Evolutionary conservation across 2,329 filamentous ascomycete species (phyloP), one percentile per base, ranked within the genome.

Genomic region (Aschersonia sp.): DNA sequence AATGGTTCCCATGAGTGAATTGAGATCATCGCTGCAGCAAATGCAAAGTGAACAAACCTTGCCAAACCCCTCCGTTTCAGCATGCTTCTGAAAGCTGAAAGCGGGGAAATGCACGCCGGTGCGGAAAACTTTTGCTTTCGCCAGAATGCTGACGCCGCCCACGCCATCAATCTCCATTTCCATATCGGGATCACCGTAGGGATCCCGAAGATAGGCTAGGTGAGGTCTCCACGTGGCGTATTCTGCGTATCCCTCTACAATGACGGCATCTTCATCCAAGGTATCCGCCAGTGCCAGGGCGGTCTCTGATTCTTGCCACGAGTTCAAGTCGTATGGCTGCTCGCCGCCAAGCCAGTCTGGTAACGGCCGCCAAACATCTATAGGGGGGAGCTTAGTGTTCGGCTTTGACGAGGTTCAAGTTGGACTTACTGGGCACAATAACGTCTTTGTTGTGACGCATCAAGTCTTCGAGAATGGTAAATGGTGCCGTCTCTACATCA

Each of bases 131-230:
- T 83, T 85, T 2, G 92, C 92, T 67, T 97, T 98, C 43, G 92
- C 90, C 56, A 98, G 68, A 58, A 98, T 98, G 68, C 88, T 96
- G 57, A 98, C 92, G 67, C 92, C 92, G 46, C 92, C 90, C 44
- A 98, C 89, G 55, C 92, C 92, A 57, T 98, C 92, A 57, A 98
- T 90, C 59, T 98, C 92, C 92, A 98, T 97, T 63, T 98, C 92
- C 83, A 97, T 96, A 61, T 98, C 92, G 22, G 90, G 90, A 60
- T 98, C 92, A 40, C 92, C 92, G 58, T 94, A 97, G 2, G 92
- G 92, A 61, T 98, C 92, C 50, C 92, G 84, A 6, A 98, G 78
- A 62, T 98, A 98, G 42, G 92, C 92, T 59, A 98, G 73, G 74
- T 98, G 92, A 42, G 92, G 92, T 54, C 92, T 77, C 92, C 92